These are phyloP conservation scores for Yamadazyma olivae DNA, from an alignment of 805 yeast species.

Conservation along the genomic window DNA sequence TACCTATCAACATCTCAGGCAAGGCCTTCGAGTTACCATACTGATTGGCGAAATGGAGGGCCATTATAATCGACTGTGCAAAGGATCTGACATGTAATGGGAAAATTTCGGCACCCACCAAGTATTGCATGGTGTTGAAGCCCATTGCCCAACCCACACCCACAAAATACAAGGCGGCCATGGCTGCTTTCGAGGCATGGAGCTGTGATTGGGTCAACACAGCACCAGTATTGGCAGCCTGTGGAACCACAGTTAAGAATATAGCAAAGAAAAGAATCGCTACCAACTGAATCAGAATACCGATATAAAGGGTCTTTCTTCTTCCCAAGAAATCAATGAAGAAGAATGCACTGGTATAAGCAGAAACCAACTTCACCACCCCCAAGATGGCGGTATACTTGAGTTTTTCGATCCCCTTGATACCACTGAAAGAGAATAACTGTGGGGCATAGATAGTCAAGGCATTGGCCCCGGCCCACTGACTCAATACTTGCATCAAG, in stretches of 20 bases:
- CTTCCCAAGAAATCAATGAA: conserved; percentile 51
- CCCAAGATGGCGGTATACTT: conserved; percentile 51
- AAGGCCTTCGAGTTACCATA: conserved; percentile 53
- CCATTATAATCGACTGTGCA: conserved; percentile 50
- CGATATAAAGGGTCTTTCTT: conserved; percentile 44
- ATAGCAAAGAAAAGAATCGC: conserved; percentile 45
- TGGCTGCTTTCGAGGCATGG: conserved; percentile 43
- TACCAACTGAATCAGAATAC: conserved; percentile 41
- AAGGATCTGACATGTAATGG: conserved; percentile 47
- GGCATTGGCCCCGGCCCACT: conserved; percentile 56
- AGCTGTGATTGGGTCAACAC: conserved; percentile 26
- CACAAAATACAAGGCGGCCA: conserved; percentile 45
- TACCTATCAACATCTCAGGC: conserved; percentile 45
- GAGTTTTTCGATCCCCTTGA: conserved; percentile 34
- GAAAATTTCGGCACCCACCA: conserved; percentile 51
- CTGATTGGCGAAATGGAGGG: conserved; percentile 51
- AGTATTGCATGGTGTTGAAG: conserved; percentile 52
- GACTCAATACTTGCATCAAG: conserved; percentile 44
- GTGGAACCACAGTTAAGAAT: conserved; percentile 43
- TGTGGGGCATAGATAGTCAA: conserved; percentile 54
- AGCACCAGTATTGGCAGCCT: conserved; percentile 28
- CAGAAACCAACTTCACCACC: conserved; percentile 46
- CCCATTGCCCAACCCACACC: conserved; percentile 60
- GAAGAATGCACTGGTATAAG: conserved; percentile 48
- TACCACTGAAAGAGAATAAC: conserved; percentile 45